Percentiles rank a stretch among this genome's conserved stretches.
These are phyloP conservation scores for Penstemon davidsonii DNA, from an alignment of 257 asterid species.

Conservation along the genomic window DNA sequence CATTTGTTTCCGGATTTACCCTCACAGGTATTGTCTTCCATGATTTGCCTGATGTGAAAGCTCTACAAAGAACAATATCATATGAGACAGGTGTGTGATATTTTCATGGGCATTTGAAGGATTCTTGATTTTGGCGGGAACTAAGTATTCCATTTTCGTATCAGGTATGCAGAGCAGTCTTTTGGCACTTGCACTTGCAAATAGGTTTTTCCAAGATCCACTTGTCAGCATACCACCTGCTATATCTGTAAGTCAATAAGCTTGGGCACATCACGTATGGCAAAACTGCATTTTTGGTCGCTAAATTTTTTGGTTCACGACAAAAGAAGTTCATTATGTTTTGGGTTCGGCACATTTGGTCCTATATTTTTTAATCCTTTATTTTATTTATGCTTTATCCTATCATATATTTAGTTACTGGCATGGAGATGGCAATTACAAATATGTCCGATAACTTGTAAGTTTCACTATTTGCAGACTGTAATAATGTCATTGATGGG, in stretches of 20 bases:
- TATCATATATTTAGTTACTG: not conserved
- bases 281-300: not conserved
- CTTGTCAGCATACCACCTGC: conserved; percentile 95
- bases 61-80: conserved; percentile 89
- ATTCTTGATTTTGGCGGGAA: conserved; percentile 19
- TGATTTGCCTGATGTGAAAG: conserved; percentile 65
- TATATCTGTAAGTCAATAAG: conserved; percentile 69
- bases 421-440: not conserved
- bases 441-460: not conserved
- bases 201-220: conserved; percentile 85
- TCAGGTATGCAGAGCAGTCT: conserved; percentile 99
- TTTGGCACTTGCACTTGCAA: conserved; percentile 92
- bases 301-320: no score
- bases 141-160: not conserved
- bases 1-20: conserved; percentile 70
- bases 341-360: no score
- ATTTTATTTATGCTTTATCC: no score
- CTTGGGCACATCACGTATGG: not conserved
- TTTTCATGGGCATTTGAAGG: not conserved
- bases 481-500: conserved; percentile 95
- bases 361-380: no score
- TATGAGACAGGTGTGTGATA: conserved; percentile 71
- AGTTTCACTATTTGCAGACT: conserved; percentile 52
- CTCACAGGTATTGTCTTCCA: conserved; percentile 64
- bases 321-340: no score